Base-by-base conservation (phyloP, 2,329 filamentous ascomycete genomes). In the Sordariomycetes sp. region DNA sequence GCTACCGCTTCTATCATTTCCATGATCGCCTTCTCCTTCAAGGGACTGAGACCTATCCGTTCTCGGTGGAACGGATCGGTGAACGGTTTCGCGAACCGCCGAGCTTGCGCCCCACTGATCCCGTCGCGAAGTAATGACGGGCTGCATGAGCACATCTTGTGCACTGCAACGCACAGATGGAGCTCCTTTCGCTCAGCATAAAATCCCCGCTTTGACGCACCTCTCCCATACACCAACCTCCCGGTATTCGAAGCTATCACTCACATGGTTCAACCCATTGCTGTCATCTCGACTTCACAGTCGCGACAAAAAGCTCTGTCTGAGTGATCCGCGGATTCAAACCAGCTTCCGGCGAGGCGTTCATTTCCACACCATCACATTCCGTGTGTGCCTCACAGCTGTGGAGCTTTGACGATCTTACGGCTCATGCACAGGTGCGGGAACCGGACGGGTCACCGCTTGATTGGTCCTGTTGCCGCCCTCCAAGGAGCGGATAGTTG, bases 401-500 rank as follows among this genome's bases (percentile, higher is more conserved):
- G 22, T 50, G 45, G 45, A 50, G 45, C 45, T 50, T 50, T 20
- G 45, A 24, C 22, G 45, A 20, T 20, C 22, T 10, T 5, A 10
- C 12, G 45, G 45, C 20, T 50, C 22, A 50, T 50, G 45, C 45
- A 24, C 45, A 39, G 36, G 17, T 39, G 36, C 36, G 17, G 36
- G 17, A 50, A 50, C n/a, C 45, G 8, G 12, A 10, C 12, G 42
- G 45, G n/a, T 22, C 45, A 7, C n/a, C 22, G 35, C 51, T 55
- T 63, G 62, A 65, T 65, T 65, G 63, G 64, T 57, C 59, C 60
- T 63, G 62, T 69, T 70, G 63, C 62, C 68, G 68, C 68, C 68
- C 64, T 61, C 57, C 62, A 62, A 61, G 65, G 67, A 65, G 68
- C 61, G 57, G 62, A 42, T 20, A n/a, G 2, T 8, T 34, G 20